Base-by-base conservation (phyloP, 768 basidiomycete species). In the Dacryopinax primogenitus region DNA sequence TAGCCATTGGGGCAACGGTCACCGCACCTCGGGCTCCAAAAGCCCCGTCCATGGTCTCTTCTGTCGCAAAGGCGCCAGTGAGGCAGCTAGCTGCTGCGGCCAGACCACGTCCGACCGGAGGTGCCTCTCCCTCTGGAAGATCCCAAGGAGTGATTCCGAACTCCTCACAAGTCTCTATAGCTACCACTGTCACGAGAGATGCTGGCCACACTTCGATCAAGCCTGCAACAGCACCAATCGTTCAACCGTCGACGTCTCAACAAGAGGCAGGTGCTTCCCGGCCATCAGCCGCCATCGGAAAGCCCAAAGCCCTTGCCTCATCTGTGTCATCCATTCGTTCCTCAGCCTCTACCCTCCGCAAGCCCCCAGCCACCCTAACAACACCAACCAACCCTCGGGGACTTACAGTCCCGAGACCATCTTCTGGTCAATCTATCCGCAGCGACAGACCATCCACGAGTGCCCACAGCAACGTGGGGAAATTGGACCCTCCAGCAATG, bases 281-380 rank as follows among this genome's bases (percentile, higher is more conserved):
- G 65, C 69, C 67, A 62, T 66, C 63, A 41, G 66, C 68, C 18
- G 67, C 51, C 65, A 71, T 33, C 64, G 67, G 65, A 21, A 66
- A 69, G 64, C 71, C 71, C 23, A 71, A 69, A 62, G 75, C 71
- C 12, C 68, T 66, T 21, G 73, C 77, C 15, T 70, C 75, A 1
- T 79, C 78, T 4, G 70, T 78, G 45, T 71, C 71, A 18, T 78
- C 77, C 0, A 72, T 73, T 34, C 71, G 74, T 1, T 78, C 78
- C 9, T 69, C 70, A 9, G 71, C 77, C 1, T 78, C 78, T 9
- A 79, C 78, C 0, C 71, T 78, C 13, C 75, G 78, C 2, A 63
- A 51, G 34, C 16, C 65, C 35, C 33, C 18, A 13, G n/a, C 18
- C 32, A 33, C 64, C 37, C 30, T 47, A 15, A 61, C 45, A 6